Percentiles rank a stretch among this genome's conserved stretches.
These are phyloP conservation scores for Haberlea rhodopensis DNA, from an alignment of 257 asterid genomes.

Conservation along the genomic window DNA sequence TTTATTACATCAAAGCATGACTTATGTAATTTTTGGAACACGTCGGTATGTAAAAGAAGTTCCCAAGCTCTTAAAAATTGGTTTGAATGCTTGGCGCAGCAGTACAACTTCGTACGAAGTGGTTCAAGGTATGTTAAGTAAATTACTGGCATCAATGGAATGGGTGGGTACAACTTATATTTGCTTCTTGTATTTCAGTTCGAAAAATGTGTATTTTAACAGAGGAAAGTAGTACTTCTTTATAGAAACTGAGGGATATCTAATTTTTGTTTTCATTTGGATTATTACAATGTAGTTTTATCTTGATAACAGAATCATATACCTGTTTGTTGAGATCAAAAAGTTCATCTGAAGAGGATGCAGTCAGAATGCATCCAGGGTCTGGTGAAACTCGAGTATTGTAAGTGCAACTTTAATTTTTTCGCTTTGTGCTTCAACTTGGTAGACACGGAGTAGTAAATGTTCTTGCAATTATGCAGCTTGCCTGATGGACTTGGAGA, in stretches of 20 bases:
- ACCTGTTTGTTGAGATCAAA: constrained; percentile 75
- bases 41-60: constrained; percentile 75
- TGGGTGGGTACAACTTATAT: constrained; percentile 12
- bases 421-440: constrained; percentile 9
- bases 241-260: background rate
- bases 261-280: constrained; percentile 16
- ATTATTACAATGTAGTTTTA: background rate
- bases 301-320: constrained; percentile 58
- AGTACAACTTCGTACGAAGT: constrained; percentile 58
- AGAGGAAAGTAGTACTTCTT: background rate
- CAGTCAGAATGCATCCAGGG: constrained; percentile 89
- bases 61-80: constrained; percentile 67
- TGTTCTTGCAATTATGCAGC: constrained; percentile 40
- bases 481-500: constrained; percentile 93
- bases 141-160: constrained; percentile 10
- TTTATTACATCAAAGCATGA: constrained; percentile 61
- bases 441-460: constrained; percentile 15
- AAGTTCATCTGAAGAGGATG: constrained; percentile 78
- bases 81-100: constrained; percentile 69
- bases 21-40: constrained; percentile 58
- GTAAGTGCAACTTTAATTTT: constrained; percentile 52
- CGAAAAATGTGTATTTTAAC: background rate
- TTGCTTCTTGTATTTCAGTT: constrained; percentile 3
- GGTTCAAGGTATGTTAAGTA: constrained; percentile 57
- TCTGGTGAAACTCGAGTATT: constrained; percentile 88